Percentiles rank a stretch among this genome's conserved stretches.
phyloP scores from a whole-genome alignment of 2,329 filamentous ascomycete species.

The Akanthomyces muscarius region DNA sequence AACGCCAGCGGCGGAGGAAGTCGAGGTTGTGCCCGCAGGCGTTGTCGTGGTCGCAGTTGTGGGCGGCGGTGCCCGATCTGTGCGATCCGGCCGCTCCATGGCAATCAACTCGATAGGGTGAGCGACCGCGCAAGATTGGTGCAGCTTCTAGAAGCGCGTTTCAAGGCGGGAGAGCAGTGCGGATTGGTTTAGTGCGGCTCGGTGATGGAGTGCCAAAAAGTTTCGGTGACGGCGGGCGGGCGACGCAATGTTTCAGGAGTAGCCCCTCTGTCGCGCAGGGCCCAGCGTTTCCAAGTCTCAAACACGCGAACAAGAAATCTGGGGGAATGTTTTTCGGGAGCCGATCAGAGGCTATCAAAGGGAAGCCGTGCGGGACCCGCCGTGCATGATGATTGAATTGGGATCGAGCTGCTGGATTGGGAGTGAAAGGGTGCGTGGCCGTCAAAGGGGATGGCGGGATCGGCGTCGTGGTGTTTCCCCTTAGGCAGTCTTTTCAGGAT shows the following conservation, averaged over 20 bases:
- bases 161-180: conserved; percentile 12
- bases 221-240: conserved; percentile 13
- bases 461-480: conserved; percentile 3
- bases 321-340: neutral
- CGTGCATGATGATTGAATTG: conserved; percentile 10
- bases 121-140: conserved; percentile 22
- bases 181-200: neutral
- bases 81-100: conserved; percentile 32
- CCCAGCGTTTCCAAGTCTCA: conserved; percentile 4
- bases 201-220: conserved; percentile 9
- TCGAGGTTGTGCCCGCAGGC: neutral
- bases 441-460: conserved; percentile 1
- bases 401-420: neutral
- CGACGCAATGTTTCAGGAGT: conserved; percentile 16
- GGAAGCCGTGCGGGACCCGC: neutral
- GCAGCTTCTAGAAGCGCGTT: conserved; percentile 22
- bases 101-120: conserved; percentile 19
- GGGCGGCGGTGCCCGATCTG: conserved; percentile 12
- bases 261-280: conserved; percentile 15
- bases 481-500: neutral
- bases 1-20: neutral
- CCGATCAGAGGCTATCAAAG: conserved; percentile 10
- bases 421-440: neutral
- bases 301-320: conserved; percentile 4
- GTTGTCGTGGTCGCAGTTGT: conserved; percentile 21